Evolutionary conservation across 257 asterid genomes (phyloP).

Genomic region (Capsicum chinense): DNA sequence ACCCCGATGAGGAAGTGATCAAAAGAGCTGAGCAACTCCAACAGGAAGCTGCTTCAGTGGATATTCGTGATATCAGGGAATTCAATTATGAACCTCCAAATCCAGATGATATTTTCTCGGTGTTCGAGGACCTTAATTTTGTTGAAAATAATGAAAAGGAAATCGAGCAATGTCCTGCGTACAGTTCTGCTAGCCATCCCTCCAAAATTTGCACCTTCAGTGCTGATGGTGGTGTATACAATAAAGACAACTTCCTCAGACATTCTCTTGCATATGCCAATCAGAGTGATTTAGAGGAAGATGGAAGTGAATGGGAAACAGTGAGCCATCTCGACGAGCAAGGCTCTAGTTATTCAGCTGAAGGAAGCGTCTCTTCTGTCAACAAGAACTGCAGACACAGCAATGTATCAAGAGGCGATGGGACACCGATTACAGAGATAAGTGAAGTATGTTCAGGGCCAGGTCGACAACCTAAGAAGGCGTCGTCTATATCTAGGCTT

Average conservation of each 20-base stretch:
- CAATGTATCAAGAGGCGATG: constrained; percentile 34
- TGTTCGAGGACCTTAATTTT: constrained; percentile 55
- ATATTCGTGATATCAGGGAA: constrained; percentile 56
- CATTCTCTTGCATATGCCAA: constrained; percentile 41
- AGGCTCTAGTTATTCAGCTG: constrained; percentile 61
- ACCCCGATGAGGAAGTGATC: constrained; percentile 47
- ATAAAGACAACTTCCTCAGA: constrained; percentile 40
- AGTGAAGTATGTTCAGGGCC: constrained; percentile 50
- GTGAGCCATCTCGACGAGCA: constrained; percentile 71
- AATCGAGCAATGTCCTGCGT: constrained; percentile 42
- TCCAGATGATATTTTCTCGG: constrained; percentile 58
- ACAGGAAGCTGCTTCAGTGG: constrained; percentile 52
- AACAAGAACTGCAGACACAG: constrained; percentile 41
- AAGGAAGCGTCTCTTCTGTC: constrained; percentile 58
- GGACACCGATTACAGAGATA: constrained; percentile 34
- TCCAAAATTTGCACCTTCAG: constrained; percentile 49
- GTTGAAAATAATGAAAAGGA: constrained; percentile 49
- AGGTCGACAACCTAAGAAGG: constrained; percentile 50
- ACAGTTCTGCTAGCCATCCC: constrained; percentile 47
- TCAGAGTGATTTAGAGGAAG: constrained; percentile 59
- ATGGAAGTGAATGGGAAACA: constrained; percentile 78
- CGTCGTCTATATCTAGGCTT: constrained; percentile 56
- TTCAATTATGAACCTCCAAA: constrained; percentile 65
- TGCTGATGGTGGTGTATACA: constrained; percentile 42
- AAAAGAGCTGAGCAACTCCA: constrained; percentile 55